Evolutionary conservation across 1,139 yeast species (phyloP).

Genomic region (Magnusiomyces suaveolens): DNA sequence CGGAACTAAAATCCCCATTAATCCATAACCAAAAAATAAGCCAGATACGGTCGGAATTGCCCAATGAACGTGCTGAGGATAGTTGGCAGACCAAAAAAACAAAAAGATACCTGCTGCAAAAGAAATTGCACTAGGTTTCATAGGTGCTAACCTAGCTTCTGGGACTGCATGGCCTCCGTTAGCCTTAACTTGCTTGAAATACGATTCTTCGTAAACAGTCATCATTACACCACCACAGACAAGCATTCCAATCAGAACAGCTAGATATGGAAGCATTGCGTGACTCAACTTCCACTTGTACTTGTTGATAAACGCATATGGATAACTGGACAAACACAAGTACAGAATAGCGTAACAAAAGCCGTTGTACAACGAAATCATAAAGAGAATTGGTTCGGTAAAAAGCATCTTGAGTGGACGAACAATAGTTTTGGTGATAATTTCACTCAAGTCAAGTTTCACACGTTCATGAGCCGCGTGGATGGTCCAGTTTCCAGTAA

Average conservation of each 20-base stretch:
- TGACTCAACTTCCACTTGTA: constrained; percentile 46
- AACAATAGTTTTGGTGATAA: constrained; percentile 56
- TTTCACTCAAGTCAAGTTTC: constrained; percentile 40
- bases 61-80: constrained; percentile 62
- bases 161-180: constrained; percentile 62
- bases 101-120: constrained; percentile 75
- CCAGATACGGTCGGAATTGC: constrained; percentile 77
- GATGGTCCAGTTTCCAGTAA: constrained; percentile 62
- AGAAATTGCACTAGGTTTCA: constrained; percentile 57
- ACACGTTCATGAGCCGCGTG: constrained; percentile 76
- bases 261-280: constrained; percentile 41
- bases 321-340: constrained; percentile 68
- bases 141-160: constrained; percentile 67
- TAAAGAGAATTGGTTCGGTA: constrained; percentile 62
- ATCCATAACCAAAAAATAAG: constrained; percentile 60
- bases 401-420: constrained; percentile 63
- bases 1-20: constrained; percentile 66
- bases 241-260: constrained; percentile 43
- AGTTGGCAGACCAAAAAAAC: constrained; percentile 81
- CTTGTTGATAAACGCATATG: constrained; percentile 54
- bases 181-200: constrained; percentile 29
- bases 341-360: constrained; percentile 82
- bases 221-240: constrained; percentile 24
- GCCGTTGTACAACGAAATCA: constrained; percentile 65
- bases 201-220: constrained; percentile 30